A percentile compares a stretch with the other conserved stretches of the same genome.
Conservation (phyloP, 768 basidiomycete species). For the Lanmaoa pseudosensibilis region DNA sequence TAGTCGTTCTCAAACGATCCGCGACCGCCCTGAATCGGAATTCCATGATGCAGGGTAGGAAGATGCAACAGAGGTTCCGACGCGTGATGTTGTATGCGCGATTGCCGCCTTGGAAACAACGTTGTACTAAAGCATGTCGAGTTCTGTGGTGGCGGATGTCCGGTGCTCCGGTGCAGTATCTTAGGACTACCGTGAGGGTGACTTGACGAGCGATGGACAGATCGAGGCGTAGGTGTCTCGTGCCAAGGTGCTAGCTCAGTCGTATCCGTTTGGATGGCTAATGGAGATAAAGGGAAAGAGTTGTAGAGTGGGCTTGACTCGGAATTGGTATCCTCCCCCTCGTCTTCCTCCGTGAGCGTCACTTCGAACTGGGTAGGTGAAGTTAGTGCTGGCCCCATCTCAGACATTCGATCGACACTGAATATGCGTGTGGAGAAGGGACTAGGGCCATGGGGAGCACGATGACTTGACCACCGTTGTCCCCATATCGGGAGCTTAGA, state of each 20-base stretch:
- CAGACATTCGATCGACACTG: constrained; percentile 18
- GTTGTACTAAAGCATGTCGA: not conserved
- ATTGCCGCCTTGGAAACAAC: not conserved
- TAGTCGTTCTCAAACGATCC: not conserved
- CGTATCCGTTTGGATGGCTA: constrained; percentile 2
- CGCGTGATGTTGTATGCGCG: not conserved
- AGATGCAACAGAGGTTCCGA: not conserved
- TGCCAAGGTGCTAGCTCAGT: not conserved
- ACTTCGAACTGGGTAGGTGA: constrained; percentile 25
- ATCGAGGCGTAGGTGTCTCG: not conserved
- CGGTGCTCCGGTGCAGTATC: not conserved
- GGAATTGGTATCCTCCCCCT: constrained; percentile 11
- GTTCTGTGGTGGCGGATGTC: constrained; percentile 1
- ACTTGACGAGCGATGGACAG: not conserved
- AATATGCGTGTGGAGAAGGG: constrained; percentile 25
- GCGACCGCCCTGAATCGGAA: not conserved
- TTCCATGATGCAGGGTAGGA: not conserved
- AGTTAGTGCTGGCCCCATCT: constrained; percentile 21
- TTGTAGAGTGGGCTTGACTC: constrained; percentile 13
- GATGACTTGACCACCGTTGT: constrained; percentile 29
- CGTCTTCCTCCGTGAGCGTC: constrained; percentile 21
- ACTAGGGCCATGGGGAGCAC: constrained; percentile 27
- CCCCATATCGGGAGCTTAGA: constrained; percentile 35
- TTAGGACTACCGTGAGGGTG: not conserved
- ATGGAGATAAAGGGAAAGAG: constrained; percentile 12